Evolutionary conservation across 202 grass and related monocot genomes (phyloP), one percentile per base, ranked within the genome.

Genomic region (Cymbopogon flexuosus): DNA sequence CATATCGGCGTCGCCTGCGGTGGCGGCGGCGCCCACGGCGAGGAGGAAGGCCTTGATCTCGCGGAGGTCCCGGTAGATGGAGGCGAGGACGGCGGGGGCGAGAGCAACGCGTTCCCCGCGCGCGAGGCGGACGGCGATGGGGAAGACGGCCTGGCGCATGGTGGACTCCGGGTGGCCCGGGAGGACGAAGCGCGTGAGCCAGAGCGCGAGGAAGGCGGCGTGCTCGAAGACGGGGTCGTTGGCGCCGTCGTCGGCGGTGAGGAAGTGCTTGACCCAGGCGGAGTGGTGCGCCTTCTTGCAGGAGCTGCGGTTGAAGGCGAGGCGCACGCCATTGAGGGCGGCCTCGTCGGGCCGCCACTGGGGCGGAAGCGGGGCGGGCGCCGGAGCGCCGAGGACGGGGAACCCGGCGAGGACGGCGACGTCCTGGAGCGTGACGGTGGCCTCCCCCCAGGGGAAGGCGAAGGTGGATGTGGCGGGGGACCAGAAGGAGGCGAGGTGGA

Each of bases 251-350:
- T 59, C 90, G 18, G 72, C 67, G 29, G 68, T 63, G 57, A 93
- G 77, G 86, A 91, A 98, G 69, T 91, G 88, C 72, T 85, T 98
- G 58, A 98, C 59, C 92, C 95, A 98, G 18, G 92, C 95, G 5
- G 88, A 92, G 72, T 33, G 92, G 79, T 98, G 89, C 13, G 95
- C 90, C 78, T 98, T 98, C 84, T 95, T 98, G 86, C 88, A 91
- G 29, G 88, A 81, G 87, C 86, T 91, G 62, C 92, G 84, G 75
- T 93, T 93, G 64, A 98, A 91, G 19, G 70, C 88, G 59, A 90
- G 86, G 75, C 92, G 92, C 10, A 93, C 90, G 18, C 63, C 82
- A 24, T 90, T 86, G 66, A 98, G 84, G 51, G 73, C 88, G 2
- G 72, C 71, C 31, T 94, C 88, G n/a, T 88, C 79, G 79, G 93